Base-by-base conservation (phyloP, 768 basidiomycete genomes). In the Lactifluus volemus region DNA sequence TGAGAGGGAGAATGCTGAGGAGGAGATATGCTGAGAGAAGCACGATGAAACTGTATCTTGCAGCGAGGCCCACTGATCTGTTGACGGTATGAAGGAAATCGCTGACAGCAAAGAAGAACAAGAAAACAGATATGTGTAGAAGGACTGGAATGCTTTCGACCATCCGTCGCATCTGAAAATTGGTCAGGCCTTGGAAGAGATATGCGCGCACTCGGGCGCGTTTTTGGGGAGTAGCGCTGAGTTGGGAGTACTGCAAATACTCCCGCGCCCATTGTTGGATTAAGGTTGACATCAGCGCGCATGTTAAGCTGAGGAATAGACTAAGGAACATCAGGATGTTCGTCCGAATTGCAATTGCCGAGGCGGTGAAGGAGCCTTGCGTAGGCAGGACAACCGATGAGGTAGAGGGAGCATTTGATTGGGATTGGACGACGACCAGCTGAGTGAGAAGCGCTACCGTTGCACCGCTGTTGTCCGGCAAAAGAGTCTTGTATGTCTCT, bases 401-500 rank as follows among this genome's bases (percentile, higher is more conserved):
- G 7, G 54, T 39, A 9, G 21, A n/a, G 14, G 38, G 17, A 30
- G 29, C 45, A n/a, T 32, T 49, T 17, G 25, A 4, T 38, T 55
- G 60, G 3, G 45, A 42, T 30, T 61, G 60, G 19, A 29, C 21
- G 21, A 52, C 21, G 21, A 52, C 47, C 2, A 56, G 7, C 14
- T 61, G 60, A 14, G 55, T 50, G 38, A 61, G 60, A 32, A 61
- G 48, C 29, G 30, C 41, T 5, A 56, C 55, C 5, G 55, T 57
- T 9, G 57, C 41, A 39, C 53, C 53, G 32, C 50, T 25, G 3
- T 19, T 51, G 25, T 64, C 63, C 5, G 65, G 63, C 11, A 49
- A 44, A n/a, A 64, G 42, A 6, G 21, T 55, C 39, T 60, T 63
- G 55, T 66, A 64, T 12, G 55, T 61, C 48, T 67, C 63, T 25